Evolutionary conservation across 805 yeast species (phyloP).

Genomic region (Zygoascus biomembranicola): DNA sequence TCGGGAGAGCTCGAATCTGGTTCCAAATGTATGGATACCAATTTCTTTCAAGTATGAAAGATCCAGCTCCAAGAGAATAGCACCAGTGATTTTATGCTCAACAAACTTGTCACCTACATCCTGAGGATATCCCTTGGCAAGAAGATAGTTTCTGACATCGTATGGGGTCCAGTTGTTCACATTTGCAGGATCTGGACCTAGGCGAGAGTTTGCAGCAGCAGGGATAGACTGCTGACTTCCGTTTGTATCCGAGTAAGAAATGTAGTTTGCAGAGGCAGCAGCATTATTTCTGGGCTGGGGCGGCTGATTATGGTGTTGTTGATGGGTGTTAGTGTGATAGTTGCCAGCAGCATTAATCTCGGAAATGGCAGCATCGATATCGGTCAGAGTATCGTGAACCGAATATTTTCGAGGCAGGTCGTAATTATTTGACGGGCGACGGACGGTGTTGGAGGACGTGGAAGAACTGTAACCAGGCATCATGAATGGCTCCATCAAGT

Average conservation of each 20-base stretch:
- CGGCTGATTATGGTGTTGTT: not conserved
- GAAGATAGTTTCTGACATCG: slow-evolving; percentile 75
- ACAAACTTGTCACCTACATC: slow-evolving; percentile 72
- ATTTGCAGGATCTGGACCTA: slow-evolving; percentile 1
- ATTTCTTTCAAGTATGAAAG: slow-evolving; percentile 80
- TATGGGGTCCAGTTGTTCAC: slow-evolving; percentile 66
- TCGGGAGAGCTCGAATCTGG: slow-evolving; percentile 84
- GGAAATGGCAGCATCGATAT: slow-evolving; percentile 34
- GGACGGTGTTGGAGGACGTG: not conserved
- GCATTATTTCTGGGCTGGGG: not conserved
- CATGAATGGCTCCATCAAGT: not conserved
- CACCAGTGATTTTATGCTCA: slow-evolving; percentile 83
- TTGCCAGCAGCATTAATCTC: slow-evolving; percentile 18
- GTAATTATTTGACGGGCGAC: not conserved
- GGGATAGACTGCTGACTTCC: not conserved
- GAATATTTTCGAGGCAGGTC: slow-evolving; percentile 1
- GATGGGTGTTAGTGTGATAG: not conserved
- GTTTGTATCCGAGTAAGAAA: not conserved
- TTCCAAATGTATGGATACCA: slow-evolving; percentile 89
- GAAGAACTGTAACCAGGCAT: not conserved
- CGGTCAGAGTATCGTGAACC: slow-evolving; percentile 25
- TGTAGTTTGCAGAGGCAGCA: not conserved
- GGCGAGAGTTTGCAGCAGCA: not conserved
- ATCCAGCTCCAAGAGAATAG: slow-evolving; percentile 77
- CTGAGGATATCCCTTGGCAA: slow-evolving; percentile 61